Evolutionary conservation across 768 basidiomycete species (phyloP), one percentile per base, ranked within the genome.

Genomic region (Tricholomella constricta): DNA sequence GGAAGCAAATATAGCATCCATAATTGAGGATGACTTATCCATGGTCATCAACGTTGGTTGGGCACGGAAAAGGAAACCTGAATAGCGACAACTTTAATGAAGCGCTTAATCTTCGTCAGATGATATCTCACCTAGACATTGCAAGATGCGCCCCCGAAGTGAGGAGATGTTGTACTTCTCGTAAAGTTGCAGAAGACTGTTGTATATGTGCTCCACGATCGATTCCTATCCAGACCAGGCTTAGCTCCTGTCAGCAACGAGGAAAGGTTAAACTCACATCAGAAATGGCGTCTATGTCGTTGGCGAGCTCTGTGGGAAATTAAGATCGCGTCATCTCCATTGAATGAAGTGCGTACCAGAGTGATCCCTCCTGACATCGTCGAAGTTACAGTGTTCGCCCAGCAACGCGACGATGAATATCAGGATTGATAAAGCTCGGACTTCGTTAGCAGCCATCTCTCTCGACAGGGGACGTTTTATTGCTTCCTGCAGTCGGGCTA

Each of bases 11-110:
- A 96, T 90, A 2, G 79, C 79, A 65, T 97, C 93, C 92, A 98
- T 96, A 62, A 98, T 87, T 19, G 69, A 73, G 0, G 89, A 82
- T 1, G 94, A 94, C 11, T 79, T 73, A 4, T 89, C 86, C 58
- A 87, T 71, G 0, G 90, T 91, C 86, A 99, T 94, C 52, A 98
- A 71, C 1, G 88, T 88, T 2, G 97, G 96, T 60, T 95, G 90
- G 4, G 94, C 86, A 22, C 93, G 86, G 74, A 94, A 98, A 5
- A 99, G 71, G 69, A 91, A 97, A 10, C 96, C 94, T 93, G 55
- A 4, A 7, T 38, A 40, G 11, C 6, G 29, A n/a, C 35, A 27
- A 1, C 36, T 8, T 15, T 11, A 15, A 15, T 19, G 25, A 11
- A 8, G 9, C 17, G 11, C 12, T n/a, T 5, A n/a, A 15, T 15